Percentiles rank a stretch among this genome's conserved stretches.
Conservation (phyloP, 2,329 filamentous ascomycete genomes). For the Colletotrichum tamarilloi region DNA sequence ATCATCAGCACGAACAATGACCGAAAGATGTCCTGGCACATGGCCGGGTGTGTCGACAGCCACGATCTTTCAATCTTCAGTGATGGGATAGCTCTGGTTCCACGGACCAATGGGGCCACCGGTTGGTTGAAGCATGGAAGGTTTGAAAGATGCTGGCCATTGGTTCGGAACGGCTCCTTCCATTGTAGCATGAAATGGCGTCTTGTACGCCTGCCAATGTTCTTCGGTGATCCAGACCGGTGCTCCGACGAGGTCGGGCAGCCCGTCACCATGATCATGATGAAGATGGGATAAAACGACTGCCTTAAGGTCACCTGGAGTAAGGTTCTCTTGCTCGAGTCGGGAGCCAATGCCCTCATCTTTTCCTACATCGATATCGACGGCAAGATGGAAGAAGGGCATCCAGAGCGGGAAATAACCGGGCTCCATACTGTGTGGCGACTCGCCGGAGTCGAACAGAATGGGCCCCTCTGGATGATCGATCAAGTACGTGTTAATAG, state of each 20-base stretch:
- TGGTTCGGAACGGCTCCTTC: no score
- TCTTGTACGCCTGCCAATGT: neutral
- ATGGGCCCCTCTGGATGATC: neutral
- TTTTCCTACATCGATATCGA: neutral
- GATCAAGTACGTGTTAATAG: neutral
- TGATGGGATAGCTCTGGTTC: no score
- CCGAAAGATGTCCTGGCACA: no score
- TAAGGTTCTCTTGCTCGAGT: neutral
- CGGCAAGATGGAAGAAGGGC: neutral
- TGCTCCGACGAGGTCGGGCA: neutral
- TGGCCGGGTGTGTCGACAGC: no score
- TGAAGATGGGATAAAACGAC: neutral
- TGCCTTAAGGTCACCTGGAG: neutral
- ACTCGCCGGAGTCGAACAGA: conserved; percentile 1
- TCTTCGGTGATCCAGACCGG: neutral
- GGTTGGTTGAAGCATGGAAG: no score
- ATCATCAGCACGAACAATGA: no score
- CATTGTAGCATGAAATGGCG: neutral
- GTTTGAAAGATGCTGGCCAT: no score
- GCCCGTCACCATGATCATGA: conserved; percentile 3
- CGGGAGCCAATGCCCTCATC: neutral
- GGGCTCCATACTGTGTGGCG: neutral
- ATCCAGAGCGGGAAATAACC: conserved; percentile 5
- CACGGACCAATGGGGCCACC: no score
- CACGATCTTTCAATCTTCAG: no score